Evolutionary conservation across 2,329 filamentous ascomycete species (phyloP).

Genomic region (Aspergillus sclerotialis): DNA sequence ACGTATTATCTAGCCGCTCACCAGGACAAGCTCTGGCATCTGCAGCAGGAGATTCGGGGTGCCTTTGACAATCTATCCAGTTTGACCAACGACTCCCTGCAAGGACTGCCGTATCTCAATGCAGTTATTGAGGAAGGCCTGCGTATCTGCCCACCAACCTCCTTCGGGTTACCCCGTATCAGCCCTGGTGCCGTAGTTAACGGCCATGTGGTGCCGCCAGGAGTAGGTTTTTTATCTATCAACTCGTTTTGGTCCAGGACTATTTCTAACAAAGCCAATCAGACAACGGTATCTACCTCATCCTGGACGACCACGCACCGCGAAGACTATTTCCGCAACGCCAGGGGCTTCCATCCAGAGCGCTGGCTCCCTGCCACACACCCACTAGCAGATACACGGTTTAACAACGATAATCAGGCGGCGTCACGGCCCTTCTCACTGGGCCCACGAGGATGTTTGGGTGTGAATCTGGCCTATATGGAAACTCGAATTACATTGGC

Average conservation of each 20-base stretch:
- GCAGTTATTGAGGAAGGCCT: constrained; percentile 41
- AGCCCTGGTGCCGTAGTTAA: constrained; percentile 1
- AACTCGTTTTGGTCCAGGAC: too few relatives aligned
- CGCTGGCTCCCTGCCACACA: background rate
- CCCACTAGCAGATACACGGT: background rate
- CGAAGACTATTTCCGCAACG: background rate
- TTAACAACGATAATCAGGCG: background rate
- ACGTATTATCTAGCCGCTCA: constrained; percentile 30
- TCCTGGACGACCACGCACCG: background rate
- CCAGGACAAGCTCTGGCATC: constrained; percentile 19
- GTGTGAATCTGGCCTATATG: constrained; percentile 1
- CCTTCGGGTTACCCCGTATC: constrained; percentile 5
- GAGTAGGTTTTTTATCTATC: background rate
- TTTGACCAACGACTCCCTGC: constrained; percentile 23
- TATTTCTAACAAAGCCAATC: too few relatives aligned
- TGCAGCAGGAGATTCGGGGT: constrained; percentile 30
- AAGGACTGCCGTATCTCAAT: constrained; percentile 31
- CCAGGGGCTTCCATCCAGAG: background rate
- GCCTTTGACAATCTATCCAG: constrained; percentile 11
- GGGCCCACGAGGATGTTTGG: constrained; percentile 2
- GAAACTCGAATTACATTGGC: constrained; percentile 2
- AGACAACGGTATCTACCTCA: background rate
- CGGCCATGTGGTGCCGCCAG: background rate
- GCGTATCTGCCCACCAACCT: constrained; percentile 35
- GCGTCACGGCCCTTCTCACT: background rate